Evolutionary conservation across 2,329 filamentous ascomycete genomes (phyloP), one percentile per base, ranked within the genome.

Genomic region (Pyrenochaeta sp.): DNA sequence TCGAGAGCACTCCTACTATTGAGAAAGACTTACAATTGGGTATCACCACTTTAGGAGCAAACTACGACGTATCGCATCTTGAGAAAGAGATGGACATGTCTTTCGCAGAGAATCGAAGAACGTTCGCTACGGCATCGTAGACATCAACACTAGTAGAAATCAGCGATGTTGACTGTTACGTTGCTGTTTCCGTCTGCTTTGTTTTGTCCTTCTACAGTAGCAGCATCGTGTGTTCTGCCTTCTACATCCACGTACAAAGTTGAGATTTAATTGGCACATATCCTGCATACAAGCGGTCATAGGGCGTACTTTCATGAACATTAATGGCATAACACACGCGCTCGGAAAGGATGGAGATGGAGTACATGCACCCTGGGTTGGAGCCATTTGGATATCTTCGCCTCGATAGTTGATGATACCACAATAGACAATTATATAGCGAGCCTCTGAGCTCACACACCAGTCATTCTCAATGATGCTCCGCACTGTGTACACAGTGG

Each of bases 1-100:
- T 76, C 29, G 79, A 81, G 21, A 78, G 72, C 20, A 82, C 79
- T 1, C 79, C 79, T 0, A 78, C 71, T 9, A 64, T 61, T 1
- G 77, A 80, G 41, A 76, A 76, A 51, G 66, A 75, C 4, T 15
- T 75, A 6, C 68, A 73, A 15, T 64, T 75, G 14, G 72, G 70
- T 1, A 35, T 45, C 5, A 43, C 56, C 4, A 58, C 44, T 4
- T 54, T 63, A 11, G 42, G 48, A 11, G 49, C 53, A 0, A 46
- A 63, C 3, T 68, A 63, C 30, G 61, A 67, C 21, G 29, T 52
- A 3, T 61, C 60, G 15, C 53, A 63, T 4, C 44, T 72, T 14
- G 69, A 71, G 44, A 73, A 73, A 40, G 64, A 72, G 15, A 56
- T 73, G 1, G 67, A 72, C 20, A 68, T 72, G 67, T 64, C 64